Base-by-base conservation (phyloP, 768 basidiomycete genomes). In the Hygrocybe punicea region DNA sequence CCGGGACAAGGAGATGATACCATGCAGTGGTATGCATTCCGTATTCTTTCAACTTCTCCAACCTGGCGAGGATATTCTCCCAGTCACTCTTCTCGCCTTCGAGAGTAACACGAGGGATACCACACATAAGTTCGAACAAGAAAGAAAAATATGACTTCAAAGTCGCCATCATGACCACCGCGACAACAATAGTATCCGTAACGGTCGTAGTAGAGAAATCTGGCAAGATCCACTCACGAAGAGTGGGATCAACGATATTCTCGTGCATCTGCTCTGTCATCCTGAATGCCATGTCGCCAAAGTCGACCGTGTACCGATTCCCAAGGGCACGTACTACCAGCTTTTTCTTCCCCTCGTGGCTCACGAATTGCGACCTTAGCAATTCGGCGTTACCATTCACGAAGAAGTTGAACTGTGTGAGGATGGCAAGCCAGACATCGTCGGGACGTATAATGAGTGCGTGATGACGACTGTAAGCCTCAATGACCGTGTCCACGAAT, bases 341-440 rank as follows among this genome's bases (percentile, higher is more conserved):
- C 4, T 62, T 40, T 40, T 71, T 67, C 57, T 73, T 63, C 6
- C 66, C 75, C 16, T 69, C 65, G 24, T 74, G 75, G 2, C 63
- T 62, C 2, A 75, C 73, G 53, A 78, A 77, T 8, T 67, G 58
- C 2, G 59, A 39, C 5, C 74, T 65, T 13, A 77, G 61, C 1
- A 67, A 65, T 49, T 75, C 74, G 5, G 67, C 59, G 46, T 71
- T 62, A 13, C 62, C 65, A 50, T 66, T 65, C 21, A 72, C 65
- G 46, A 61, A 75, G 57, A 73, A 66, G 53, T 65, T 74, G 58
- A 76, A 62, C 45, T 77, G 76, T 4, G 58, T 60, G 11, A 75
- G 59, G 36, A 75, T 74, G 7, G 73, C 71, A 3, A 73, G 64
- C 74, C 79, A 79, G 19, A 80, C 67, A 37, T 69, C 67, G 29